Percentiles rank a stretch among this genome's conserved stretches.
These are phyloP conservation scores for Pseudoneurospora amorphoporcata DNA, from an alignment of 495 filamentous ascomycete genomes.

Conservation along the genomic window DNA sequence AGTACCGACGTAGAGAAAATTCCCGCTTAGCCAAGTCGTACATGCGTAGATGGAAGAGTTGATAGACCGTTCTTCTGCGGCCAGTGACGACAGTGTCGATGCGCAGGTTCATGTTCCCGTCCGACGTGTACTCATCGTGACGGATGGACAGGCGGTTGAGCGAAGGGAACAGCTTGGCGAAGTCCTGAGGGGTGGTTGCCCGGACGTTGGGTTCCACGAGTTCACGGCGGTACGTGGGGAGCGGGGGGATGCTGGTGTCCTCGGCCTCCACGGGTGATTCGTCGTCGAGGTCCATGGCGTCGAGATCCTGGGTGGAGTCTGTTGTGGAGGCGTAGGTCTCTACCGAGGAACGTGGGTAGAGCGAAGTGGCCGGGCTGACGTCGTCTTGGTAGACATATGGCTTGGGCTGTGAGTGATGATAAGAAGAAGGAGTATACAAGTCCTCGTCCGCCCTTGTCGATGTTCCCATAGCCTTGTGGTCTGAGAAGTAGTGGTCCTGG, in stretches of 20 bases:
- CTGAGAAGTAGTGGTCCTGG: constrained; percentile 31
- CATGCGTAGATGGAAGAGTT: constrained; percentile 93
- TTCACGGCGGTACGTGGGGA: constrained; percentile 53
- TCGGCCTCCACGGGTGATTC: constrained; percentile 34
- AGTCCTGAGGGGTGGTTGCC: constrained; percentile 70
- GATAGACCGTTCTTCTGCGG: constrained; percentile 55
- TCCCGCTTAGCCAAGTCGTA: constrained; percentile 78
- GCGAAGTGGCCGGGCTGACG: constrained; percentile 34
- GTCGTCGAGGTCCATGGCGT: constrained; percentile 47
- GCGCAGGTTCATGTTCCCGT: constrained; percentile 96
- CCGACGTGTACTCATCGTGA: constrained; percentile 83
- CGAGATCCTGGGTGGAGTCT: constrained; percentile 51
- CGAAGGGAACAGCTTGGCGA: constrained; percentile 81
- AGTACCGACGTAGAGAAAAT: constrained; percentile 87
- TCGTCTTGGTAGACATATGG: constrained; percentile 32
- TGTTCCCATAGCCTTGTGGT: constrained; percentile 27
- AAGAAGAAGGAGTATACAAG: background rate
- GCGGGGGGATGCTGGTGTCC: constrained; percentile 29
- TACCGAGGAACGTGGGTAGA: constrained; percentile 52
- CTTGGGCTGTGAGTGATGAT: background rate
- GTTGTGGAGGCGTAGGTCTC: constrained; percentile 75
- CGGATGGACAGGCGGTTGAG: constrained; percentile 68
- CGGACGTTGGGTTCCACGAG: constrained; percentile 51
- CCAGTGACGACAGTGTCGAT: constrained; percentile 66
- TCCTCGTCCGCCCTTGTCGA: constrained; percentile 12